Evolutionary conservation across 108 stramenopile genomes (phyloP), one percentile per base, ranked within the genome.

Genomic region (Conticribra weissflogii): DNA sequence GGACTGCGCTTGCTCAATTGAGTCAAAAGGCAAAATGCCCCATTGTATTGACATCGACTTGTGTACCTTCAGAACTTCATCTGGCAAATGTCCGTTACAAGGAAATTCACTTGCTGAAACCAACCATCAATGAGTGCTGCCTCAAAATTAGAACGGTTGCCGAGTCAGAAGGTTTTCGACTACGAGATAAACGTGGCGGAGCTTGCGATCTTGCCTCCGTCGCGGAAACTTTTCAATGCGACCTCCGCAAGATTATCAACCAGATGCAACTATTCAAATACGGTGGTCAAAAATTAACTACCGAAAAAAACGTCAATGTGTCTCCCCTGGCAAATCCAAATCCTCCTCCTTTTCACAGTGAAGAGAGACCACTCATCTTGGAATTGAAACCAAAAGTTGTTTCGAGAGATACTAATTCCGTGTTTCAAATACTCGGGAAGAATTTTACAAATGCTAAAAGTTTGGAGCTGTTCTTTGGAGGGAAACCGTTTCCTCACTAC

Each of bases 21-120:
- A 72, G 78, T 65, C 83, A 85, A 62, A 79, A 71, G 49, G 84
- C 91, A 2, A 89, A 91, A 53, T 91, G 86, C 57, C 94, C 94
- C 12, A 93, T 95, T 30, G 47, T 95, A 15, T 49, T 92, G 59
- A 95, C 94, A 3, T 71, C 90, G n/a, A 71, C 79, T 32, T 28
- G 32, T 1, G 19, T 76, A 22, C 88, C 88, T 17, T 41, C 51
- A 3, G 60, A 60, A 30, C 67, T 90, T 30, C 7, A 48, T 18
- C 23, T 44, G 47, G 29, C 41, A 51, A 46, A 29, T 36, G 45
- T 55, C n/a, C 71, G 56, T 21, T 83, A 59, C 66, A 28, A 80
- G 16, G 60, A 66, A 34, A 59, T 81, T 56, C 36, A n/a, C 29
- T 41, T 86, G 28, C 21, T 24, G 48, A 58, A 74, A 3, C 92